Evolutionary conservation across 257 asterid species (phyloP).

Genomic region (Lycium ferocissimum): DNA sequence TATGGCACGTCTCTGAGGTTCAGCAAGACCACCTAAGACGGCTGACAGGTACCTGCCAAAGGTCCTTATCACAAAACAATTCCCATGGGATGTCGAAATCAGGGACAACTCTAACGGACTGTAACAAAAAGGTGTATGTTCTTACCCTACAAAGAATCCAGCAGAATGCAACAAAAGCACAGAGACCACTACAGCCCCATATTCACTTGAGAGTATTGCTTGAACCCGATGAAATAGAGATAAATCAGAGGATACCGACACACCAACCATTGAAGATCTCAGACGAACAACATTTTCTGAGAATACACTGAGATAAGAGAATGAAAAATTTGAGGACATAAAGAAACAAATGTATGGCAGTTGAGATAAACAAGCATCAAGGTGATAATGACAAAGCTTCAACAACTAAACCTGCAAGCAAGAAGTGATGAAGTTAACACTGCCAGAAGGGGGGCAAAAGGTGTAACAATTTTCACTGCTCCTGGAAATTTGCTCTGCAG

Average conservation of each 20-base stretch:
- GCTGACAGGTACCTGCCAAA: constrained; percentile 71
- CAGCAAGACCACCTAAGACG: constrained; percentile 76
- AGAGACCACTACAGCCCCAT: constrained; percentile 67
- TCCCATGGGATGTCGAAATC: constrained; percentile 14
- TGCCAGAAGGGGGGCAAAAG: constrained; percentile 82
- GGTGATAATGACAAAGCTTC: constrained; percentile 13
- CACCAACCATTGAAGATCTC: constrained; percentile 60
- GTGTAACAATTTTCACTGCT: constrained; percentile 59
- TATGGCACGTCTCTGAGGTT: constrained; percentile 85
- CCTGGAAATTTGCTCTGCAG: constrained; percentile 70
- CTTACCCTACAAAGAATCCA: constrained; percentile 93
- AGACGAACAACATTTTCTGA: constrained; percentile 76
- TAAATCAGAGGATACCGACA: constrained; percentile 56
- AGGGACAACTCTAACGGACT: too few species aligned
- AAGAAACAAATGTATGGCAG: constrained; percentile 16
- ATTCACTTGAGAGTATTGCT: constrained; percentile 63
- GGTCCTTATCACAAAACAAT: background rate
- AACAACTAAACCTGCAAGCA: constrained; percentile 72
- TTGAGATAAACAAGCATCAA: background rate
- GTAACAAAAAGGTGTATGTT: background rate
- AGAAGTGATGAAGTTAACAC: constrained; percentile 77
- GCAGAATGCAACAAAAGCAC: constrained; percentile 79
- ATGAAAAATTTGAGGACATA: constrained; percentile 27
- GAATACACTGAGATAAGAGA: constrained; percentile 62
- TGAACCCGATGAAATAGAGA: constrained; percentile 50